Evolutionary conservation across 169 alveolate species (phyloP).

Genomic region (Cryptosporidium felis): DNA sequence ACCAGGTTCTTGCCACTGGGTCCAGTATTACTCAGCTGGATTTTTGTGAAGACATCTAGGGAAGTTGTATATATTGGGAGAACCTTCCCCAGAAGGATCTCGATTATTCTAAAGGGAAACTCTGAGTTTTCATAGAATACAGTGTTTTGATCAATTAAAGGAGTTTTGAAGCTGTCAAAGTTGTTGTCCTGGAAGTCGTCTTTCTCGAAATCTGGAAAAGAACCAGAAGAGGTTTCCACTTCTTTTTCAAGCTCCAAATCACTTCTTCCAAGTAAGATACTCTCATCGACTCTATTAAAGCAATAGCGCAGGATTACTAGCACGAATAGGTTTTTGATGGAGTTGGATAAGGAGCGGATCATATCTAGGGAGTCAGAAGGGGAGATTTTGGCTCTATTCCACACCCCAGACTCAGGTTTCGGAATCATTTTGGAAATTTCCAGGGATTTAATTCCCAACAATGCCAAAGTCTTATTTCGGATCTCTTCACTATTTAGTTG

Average conservation of each 20-base stretch:
- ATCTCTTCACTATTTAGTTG: slow-evolving; percentile 8
- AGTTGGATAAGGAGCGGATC: slow-evolving; percentile 5
- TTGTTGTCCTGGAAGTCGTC: neutral
- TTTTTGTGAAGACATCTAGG: slow-evolving; percentile 17
- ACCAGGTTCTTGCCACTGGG: neutral
- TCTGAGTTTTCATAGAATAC: slow-evolving; percentile 7
- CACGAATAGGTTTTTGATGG: slow-evolving; percentile 17
- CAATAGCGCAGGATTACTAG: neutral
- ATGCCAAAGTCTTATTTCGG: neutral
- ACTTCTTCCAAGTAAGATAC: neutral
- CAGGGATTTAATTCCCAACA: slow-evolving; percentile 6
- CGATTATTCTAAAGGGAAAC: slow-evolving; percentile 31
- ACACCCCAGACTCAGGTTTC: slow-evolving; percentile 18
- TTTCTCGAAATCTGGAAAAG: neutral
- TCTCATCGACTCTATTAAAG: neutral
- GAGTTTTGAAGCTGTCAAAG: neutral
- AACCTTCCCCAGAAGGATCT: neutral
- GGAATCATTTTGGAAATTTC: slow-evolving; percentile 32
- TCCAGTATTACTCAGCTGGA: slow-evolving; percentile 1
- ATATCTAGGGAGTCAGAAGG: slow-evolving; percentile 56
- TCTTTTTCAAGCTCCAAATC: neutral
- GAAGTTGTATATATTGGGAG: slow-evolving; percentile 60
- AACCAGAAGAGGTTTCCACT: neutral
- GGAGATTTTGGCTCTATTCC: slow-evolving; percentile 30
- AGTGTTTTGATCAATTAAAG: slow-evolving; percentile 12